A percentile compares a stretch with the other conserved stretches of the same genome.
These are phyloP conservation scores for Ambrosiella cleistominuta DNA, from an alignment of 2,329 filamentous ascomycete species.

Conservation along the genomic window DNA sequence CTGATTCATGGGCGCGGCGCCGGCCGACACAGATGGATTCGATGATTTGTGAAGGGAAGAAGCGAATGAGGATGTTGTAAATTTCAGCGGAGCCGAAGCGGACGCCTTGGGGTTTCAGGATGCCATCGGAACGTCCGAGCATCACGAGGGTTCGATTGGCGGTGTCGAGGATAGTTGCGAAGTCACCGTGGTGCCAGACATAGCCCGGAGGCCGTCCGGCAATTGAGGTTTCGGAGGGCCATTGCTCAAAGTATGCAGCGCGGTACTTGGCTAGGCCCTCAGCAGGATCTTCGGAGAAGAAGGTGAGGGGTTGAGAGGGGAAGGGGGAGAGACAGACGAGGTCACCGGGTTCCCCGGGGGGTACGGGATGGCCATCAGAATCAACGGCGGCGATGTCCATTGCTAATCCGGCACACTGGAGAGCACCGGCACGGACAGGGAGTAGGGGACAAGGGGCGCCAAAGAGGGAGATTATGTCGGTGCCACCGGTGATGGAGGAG, in stretches of 20 bases:
- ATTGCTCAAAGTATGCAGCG: conserved; percentile 53
- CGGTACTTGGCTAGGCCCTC: conserved; percentile 57
- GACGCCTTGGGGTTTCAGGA: conserved; percentile 81
- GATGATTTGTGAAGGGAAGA: conserved; percentile 61
- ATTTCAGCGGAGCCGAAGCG: conserved; percentile 90
- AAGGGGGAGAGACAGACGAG: conserved; percentile 76
- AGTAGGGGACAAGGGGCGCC: conserved; percentile 65
- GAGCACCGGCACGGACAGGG: conserved; percentile 55
- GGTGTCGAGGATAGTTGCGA: conserved; percentile 50
- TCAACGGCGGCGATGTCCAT: conserved; percentile 56
- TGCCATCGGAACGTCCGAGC: conserved; percentile 82
- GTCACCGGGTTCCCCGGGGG: conserved; percentile 59
- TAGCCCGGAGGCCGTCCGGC: conserved; percentile 21
- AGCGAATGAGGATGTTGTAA: conserved; percentile 77
- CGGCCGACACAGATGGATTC: conserved; percentile 81
- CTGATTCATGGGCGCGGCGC: conserved; percentile 49
- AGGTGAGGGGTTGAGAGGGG: conserved; percentile 76
- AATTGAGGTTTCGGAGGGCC: neutral
- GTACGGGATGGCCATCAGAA: conserved; percentile 34
- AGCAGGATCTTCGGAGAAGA: conserved; percentile 35
- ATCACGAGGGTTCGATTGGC: conserved; percentile 65
- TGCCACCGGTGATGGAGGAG: conserved; percentile 85
- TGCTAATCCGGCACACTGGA: conserved; percentile 60
- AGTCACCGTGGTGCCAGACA: conserved; percentile 92
- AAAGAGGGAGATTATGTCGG: conserved; percentile 91